Percentiles rank a stretch among this genome's conserved stretches.
Evolutionary conservation across 305 asterid species (phyloP).

Genomic region (Stenogyne calaminthoides): DNA sequence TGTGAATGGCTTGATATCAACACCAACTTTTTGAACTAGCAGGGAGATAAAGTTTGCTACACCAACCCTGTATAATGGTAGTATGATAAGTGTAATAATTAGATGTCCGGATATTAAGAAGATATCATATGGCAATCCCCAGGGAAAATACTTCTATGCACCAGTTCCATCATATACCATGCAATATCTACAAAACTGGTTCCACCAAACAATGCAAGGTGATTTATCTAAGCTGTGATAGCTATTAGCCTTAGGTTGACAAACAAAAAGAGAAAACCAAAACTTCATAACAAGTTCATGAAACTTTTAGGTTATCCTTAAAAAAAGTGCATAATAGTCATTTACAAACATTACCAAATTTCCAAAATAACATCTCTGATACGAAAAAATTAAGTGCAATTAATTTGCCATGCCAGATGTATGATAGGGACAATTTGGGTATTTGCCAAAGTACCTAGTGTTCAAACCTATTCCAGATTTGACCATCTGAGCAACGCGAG

Average conservation of each 20-base stretch:
- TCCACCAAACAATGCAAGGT: conserved; percentile 10
- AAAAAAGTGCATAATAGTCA: neutral
- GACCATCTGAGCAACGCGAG: conserved; percentile 87
- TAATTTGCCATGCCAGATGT: conserved; percentile 16
- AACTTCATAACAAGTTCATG: neutral
- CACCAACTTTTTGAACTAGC: conserved; percentile 90
- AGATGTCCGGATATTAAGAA: conserved; percentile 20
- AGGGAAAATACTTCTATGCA: neutral
- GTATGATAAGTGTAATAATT: conserved; percentile 25
- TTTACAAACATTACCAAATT: conserved; percentile 7
- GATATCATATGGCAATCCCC: conserved; percentile 5
- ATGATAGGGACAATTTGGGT: conserved; percentile 3
- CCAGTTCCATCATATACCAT: conserved; percentile 8
- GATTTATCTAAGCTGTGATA: neutral
- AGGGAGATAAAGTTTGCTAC: conserved; percentile 78
- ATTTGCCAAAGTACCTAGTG: conserved; percentile 60
- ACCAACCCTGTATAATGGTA: conserved; percentile 76
- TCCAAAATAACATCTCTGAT: conserved; percentile 12
- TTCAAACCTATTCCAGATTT: conserved; percentile 93
- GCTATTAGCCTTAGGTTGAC: neutral
- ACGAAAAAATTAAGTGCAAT: neutral
- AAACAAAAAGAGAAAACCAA: neutral
- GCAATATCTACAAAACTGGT: neutral
- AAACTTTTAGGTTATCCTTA: neutral
- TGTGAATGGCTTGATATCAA: conserved; percentile 78